Evolutionary conservation across 1,284 basidiomycete species (phyloP), one percentile per base, ranked within the genome.

Genomic region (Cryptococcus neoformans): DNA sequence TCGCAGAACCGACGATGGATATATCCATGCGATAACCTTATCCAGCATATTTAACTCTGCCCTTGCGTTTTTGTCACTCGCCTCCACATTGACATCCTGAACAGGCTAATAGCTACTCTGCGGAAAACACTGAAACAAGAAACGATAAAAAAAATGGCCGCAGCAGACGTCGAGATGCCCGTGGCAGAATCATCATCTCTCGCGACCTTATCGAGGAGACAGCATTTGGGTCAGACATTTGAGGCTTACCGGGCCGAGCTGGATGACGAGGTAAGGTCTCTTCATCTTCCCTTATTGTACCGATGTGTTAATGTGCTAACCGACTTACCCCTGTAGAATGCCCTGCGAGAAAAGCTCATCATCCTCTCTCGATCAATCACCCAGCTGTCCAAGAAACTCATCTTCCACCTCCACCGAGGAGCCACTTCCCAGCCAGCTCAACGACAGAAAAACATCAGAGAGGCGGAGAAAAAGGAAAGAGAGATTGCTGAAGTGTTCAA

Each of bases 361-460:
- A 75, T 78, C 57, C 58, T 76, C 8, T 82, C 81, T 6, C 76
- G 95, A 38, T 93, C 96, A 74, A 84, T 92, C 62, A 98, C 94
- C 12, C 89, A 86, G 62, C 81, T 90, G n/a, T 92, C 92, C 48
- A 99, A 99, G 76, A 94, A 92, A 77, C 82, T 87, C 69, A 98
- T 99, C 62, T 98, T 98, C 70, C 86, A 92, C 49, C 82, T 98
- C 3, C 95, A 97, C 70, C 87, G 93, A 44, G 60, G 85, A 84
- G 64, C 80, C 80, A 65, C 70, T 68, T 42, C 61, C 68, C 76
- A 66, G 12, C 65, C 60, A 0, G 49, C 53, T 38, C 57, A 61
- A 1, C 56, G 66, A 2, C 56, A 57, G 4, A 74, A 73, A 63
- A 69, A 70, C 36, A 16, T 78, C 2, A 73, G 79, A 2, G 82